These are phyloP conservation scores for Neurospora sp. DNA, from an alignment of 495 filamentous ascomycete species.

Conservation along the genomic window DNA sequence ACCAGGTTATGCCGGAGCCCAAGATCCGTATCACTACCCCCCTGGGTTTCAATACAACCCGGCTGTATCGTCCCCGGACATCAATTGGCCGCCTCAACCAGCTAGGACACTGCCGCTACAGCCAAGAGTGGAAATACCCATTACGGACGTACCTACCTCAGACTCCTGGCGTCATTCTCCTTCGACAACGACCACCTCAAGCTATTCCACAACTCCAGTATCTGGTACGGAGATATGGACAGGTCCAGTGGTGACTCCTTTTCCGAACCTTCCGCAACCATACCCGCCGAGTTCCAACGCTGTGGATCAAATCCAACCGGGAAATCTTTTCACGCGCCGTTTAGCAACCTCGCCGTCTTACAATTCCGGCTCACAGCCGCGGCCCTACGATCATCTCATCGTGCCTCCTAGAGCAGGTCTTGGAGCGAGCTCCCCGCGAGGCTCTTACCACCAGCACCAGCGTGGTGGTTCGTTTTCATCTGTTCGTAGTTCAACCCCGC, in stretches of 20 bases:
- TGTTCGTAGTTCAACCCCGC: conserved; percentile 34
- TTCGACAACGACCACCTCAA: neutral
- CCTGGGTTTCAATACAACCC: neutral
- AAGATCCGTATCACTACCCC: conserved; percentile 3
- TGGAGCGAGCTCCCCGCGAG: neutral
- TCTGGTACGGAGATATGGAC: neutral
- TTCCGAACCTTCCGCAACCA: neutral
- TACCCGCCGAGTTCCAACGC: neutral
- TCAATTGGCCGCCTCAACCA: neutral
- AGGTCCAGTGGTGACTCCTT: neutral
- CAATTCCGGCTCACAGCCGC: neutral
- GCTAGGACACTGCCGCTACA: neutral
- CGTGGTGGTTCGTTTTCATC: conserved; percentile 21
- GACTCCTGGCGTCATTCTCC: neutral
- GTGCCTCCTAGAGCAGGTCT: neutral
- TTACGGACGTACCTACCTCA: neutral
- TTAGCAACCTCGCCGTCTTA: neutral
- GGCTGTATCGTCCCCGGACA: neutral
- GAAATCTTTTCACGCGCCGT: neutral
- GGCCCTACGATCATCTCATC: neutral
- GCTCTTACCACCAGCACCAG: conserved; percentile 10
- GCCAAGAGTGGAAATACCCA: neutral
- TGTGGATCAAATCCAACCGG: neutral
- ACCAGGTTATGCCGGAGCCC: neutral
- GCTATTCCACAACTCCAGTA: neutral